Evolutionary conservation across 129 eudicot genomes (phyloP).

Genomic region (Glebionis coronaria): DNA sequence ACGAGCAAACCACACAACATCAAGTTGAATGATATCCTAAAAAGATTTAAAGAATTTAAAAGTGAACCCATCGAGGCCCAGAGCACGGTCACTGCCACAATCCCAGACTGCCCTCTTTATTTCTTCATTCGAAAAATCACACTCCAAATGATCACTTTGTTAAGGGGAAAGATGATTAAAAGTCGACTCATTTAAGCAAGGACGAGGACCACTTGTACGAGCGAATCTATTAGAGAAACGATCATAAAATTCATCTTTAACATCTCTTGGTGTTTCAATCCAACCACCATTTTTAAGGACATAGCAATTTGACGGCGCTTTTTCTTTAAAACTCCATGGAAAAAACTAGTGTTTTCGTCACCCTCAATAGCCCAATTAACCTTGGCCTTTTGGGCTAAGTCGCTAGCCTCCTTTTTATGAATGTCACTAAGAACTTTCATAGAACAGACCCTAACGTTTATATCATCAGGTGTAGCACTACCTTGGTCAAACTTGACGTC

Average conservation of each 20-base stretch:
- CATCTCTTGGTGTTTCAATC: background rate
- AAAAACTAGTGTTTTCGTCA: background rate
- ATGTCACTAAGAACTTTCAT: background rate
- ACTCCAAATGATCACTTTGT: background rate
- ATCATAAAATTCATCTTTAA: too few species aligned
- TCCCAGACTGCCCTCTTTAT: too few species aligned
- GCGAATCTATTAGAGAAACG: background rate
- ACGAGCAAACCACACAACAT: too few species aligned
- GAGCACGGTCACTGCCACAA: background rate
- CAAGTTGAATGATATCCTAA: too few species aligned
- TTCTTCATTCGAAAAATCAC: background rate
- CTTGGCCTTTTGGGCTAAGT: background rate
- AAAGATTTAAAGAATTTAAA: background rate
- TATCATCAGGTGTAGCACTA: background rate
- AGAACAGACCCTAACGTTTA: background rate
- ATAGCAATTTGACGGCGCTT: background rate
- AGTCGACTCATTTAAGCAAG: background rate
- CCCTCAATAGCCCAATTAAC: background rate
- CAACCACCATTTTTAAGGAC: background rate
- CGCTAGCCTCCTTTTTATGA: background rate
- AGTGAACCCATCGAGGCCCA: too few species aligned
- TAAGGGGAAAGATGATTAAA: background rate
- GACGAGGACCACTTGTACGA: background rate
- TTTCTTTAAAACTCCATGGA: background rate
- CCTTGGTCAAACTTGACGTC: background rate